Base-by-base conservation (phyloP, 805 yeast species). In the Candida boleticola region DNA sequence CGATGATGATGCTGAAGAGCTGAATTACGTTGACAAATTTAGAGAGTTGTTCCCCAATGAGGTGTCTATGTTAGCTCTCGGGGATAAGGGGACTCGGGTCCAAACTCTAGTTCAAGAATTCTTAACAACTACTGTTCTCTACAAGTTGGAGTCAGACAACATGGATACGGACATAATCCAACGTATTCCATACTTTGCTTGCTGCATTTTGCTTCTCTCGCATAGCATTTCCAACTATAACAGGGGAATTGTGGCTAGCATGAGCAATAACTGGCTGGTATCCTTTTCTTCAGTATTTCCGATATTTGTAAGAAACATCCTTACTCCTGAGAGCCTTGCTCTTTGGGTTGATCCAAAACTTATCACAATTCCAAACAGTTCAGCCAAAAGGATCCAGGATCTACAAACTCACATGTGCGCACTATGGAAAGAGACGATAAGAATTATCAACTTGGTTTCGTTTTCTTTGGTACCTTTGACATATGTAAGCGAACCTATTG, bases 311-410 rank as follows among this genome's bases (percentile, higher is more conserved):
- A 49, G 44, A 7, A 27, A 38, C 1, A 18, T 52, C 6, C 35
- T 57, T 7, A 42, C 40, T 16, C 45, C 41, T 7, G 48, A 46
- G 6, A 43, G 39, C 5, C 33, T 60, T 7, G 62, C 55, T 27
- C 39, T 68, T 2, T 68, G 73, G 73, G 56, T 56, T 27, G 64
- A 65, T 41, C 74, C 74, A 0, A 48, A 55, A 5, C 49, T 46
- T 16, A 52, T 68, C 1, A 33, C 26, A 2, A 48, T 62, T 34
- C 18, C n/a, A 16, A 39, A 49, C 14, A 53, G 45, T 5, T 36
- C 54, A 1, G 49, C 46, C 16, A 50, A 47, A 33, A 54, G 53
- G 29, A 42, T 51, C 16, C 46, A 50, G 13, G 57, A 57, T 13
- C 35, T 67, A 5, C 54, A 62, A 32, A 33, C 63, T 4, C 66